Evolutionary conservation across 768 basidiomycete genomes (phyloP).

Genomic region (Leccinum disarticulatum): DNA sequence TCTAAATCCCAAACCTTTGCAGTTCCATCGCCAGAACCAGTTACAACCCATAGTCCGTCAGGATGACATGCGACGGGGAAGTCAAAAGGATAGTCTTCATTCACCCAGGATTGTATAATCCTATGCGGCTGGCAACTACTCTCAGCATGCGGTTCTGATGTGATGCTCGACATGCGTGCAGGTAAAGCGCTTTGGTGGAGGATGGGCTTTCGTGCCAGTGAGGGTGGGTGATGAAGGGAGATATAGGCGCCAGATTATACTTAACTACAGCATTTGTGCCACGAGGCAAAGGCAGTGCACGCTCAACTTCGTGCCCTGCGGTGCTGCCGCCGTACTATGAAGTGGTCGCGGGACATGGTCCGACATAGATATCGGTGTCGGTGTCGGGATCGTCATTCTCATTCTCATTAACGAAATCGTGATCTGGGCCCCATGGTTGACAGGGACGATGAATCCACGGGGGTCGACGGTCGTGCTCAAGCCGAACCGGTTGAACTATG

Average conservation of each 20-base stretch:
- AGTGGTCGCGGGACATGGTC: neutral
- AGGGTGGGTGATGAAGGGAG: no score
- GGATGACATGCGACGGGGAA: neutral
- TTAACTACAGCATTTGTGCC: no score
- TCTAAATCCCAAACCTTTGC: neutral
- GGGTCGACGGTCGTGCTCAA: constrained; percentile 12
- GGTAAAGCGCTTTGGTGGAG: no score
- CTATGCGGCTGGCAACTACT: no score
- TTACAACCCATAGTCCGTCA: neutral
- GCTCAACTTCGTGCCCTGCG: no score
- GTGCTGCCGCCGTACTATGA: neutral
- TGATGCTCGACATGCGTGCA: no score
- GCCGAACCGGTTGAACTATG: constrained; percentile 27
- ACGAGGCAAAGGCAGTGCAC: no score
- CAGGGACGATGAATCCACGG: neutral
- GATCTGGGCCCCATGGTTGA: neutral
- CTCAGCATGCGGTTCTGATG: no score
- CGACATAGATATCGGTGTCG: neutral
- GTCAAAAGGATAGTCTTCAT: no score
- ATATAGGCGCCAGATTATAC: no score
- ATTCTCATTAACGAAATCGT: neutral
- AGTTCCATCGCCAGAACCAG: neutral
- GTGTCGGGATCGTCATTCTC: neutral
- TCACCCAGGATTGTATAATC: no score
- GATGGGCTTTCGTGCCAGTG: no score